These are phyloP conservation scores for Phytopythium aichiense DNA, from an alignment of 352 stramenopile species.

Conservation along the genomic window DNA sequence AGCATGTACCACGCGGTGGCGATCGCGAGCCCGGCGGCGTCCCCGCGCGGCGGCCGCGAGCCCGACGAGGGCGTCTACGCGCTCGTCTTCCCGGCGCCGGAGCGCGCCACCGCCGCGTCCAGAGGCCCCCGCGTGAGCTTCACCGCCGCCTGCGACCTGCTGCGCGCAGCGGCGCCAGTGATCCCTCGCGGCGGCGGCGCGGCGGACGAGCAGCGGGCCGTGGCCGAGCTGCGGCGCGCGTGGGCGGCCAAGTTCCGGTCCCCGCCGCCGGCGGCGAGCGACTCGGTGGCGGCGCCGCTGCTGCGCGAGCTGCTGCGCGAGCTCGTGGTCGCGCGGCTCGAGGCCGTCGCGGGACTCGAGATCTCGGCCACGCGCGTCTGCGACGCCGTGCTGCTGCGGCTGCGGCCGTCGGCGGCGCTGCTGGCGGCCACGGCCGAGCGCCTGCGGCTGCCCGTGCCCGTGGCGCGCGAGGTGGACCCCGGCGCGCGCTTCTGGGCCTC, in stretches of 20 bases:
- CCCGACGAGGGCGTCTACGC: constrained; percentile 50
- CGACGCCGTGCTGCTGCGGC: constrained; percentile 35
- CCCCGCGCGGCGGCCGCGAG: constrained; percentile 29
- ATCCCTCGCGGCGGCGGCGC: constrained; percentile 17
- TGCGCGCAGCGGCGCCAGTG: constrained; percentile 41
- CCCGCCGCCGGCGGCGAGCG: constrained; percentile 26
- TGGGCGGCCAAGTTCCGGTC: constrained; percentile 75
- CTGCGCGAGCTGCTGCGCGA: constrained; percentile 69
- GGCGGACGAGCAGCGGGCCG: constrained; percentile 31
- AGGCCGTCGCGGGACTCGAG: constrained; percentile 34
- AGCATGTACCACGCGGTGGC: constrained; percentile 46
- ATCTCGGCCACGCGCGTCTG: constrained; percentile 2
- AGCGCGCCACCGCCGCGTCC: neutral
- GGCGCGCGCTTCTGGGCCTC: constrained; percentile 27
- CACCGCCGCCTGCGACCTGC: constrained; percentile 33
- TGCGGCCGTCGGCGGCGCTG: constrained; percentile 42
- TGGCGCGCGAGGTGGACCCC: constrained; percentile 47
- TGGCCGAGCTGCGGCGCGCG: constrained; percentile 44
- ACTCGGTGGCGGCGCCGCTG: constrained; percentile 45
- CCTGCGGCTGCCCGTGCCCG: constrained; percentile 35
- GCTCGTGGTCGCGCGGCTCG: constrained; percentile 63
- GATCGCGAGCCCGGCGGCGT: constrained; percentile 39
- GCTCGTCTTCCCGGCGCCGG: constrained; percentile 56
- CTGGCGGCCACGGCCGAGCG: constrained; percentile 44
- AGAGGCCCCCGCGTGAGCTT: constrained; percentile 41